phyloP scores from a whole-genome alignment of 2,329 filamentous ascomycete genomes.

The Fusarium nisikadoi region DNA sequence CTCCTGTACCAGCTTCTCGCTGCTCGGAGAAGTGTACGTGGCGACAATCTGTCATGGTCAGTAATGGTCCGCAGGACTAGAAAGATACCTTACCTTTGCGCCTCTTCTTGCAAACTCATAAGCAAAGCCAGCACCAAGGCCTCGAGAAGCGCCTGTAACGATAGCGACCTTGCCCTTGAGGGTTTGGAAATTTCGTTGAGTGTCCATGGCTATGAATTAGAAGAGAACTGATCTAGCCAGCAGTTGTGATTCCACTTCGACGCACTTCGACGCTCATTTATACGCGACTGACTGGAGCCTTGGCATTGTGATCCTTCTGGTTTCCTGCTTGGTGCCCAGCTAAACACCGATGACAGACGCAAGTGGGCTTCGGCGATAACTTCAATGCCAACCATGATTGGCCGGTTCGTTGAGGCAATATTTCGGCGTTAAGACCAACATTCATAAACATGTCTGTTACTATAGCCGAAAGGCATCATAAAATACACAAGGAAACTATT shows the following conservation, averaged over 20 bases:
- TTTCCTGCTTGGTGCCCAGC: background rate
- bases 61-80: fast-evolving
- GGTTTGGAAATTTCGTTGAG: constrained; percentile 6
- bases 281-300: background rate
- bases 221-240: background rate
- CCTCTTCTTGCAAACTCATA: constrained; percentile 27
- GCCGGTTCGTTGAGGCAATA: background rate
- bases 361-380: constrained; percentile 23
- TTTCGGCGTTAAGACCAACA: constrained; percentile 14
- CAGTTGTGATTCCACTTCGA: fast-evolving
- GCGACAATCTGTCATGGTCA: constrained; percentile 1
- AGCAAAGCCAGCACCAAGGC: constrained; percentile 25
- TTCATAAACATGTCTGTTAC: fast-evolving
- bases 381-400: background rate
- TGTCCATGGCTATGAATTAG: background rate
- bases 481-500: too few relatives aligned
- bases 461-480: background rate
- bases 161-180: constrained; percentile 31
- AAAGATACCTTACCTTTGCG: background rate
- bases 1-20: constrained; percentile 8
- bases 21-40: constrained; percentile 27
- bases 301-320: too few relatives aligned
- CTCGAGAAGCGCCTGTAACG: constrained; percentile 24
- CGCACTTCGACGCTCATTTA: background rate
- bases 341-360: background rate